Evolutionary conservation across 331 rosid genomes (phyloP).

Genomic region (Erythrophleum ivorense): DNA sequence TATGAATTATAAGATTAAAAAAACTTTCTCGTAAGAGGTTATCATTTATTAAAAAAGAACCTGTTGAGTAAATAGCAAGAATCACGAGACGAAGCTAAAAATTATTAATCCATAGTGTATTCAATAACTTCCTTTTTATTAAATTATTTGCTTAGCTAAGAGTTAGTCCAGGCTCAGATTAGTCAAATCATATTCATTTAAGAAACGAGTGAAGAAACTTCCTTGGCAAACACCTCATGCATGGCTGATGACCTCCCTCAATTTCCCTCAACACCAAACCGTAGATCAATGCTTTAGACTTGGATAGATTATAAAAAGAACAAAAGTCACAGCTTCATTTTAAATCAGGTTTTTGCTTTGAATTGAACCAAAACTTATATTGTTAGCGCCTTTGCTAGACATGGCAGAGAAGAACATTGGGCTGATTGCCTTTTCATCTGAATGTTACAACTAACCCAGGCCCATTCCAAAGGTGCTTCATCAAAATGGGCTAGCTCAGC

Average conservation of each 20-base stretch:
- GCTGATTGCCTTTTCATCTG: too few relatives aligned
- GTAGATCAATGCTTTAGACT: background rate
- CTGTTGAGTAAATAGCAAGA: background rate
- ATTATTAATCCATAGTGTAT: background rate
- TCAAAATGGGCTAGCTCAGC: background rate
- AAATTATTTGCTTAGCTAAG: conserved; percentile 12
- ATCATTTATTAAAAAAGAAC: background rate
- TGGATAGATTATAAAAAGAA: background rate
- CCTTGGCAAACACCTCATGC: background rate
- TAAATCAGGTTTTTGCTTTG: background rate
- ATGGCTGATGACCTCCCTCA: conserved; percentile 13
- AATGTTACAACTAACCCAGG: background rate
- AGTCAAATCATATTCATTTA: conserved; percentile 22
- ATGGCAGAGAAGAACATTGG: too few relatives aligned
- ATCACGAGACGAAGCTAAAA: background rate
- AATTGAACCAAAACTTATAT: background rate
- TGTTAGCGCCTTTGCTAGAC: too few relatives aligned
- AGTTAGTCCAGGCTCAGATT: conserved; percentile 4
- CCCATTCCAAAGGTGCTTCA: background rate
- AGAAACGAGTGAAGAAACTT: conserved; percentile 26
- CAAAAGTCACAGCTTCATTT: too few relatives aligned
- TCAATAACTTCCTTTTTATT: background rate
- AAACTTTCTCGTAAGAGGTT: too few relatives aligned
- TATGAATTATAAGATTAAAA: too few relatives aligned
- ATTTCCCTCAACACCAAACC: conserved; percentile 17